These are phyloP conservation scores for Acanthamoeba culbertsoni DNA, from an alignment of 208 protist genomes.

Conservation along the genomic window DNA sequence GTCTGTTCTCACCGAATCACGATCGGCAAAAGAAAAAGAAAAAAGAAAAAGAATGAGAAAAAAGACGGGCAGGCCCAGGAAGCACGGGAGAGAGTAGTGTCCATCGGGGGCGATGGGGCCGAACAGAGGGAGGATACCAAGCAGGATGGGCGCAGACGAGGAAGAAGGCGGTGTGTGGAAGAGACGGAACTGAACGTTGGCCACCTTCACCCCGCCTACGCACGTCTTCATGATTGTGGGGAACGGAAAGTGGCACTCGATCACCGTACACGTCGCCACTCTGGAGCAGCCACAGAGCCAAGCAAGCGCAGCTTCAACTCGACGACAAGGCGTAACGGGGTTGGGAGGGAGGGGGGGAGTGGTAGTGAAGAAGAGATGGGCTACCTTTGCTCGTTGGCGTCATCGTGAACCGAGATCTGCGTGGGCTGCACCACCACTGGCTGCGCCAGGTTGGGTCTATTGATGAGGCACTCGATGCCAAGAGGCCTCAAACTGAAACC, in stretches of 20 bases:
- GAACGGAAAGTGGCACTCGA: slow-evolving; percentile 48
- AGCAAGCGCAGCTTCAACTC: background rate
- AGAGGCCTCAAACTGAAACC: background rate
- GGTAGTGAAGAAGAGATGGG: background rate
- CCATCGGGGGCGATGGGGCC: too few species aligned
- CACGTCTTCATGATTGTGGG: slow-evolving; percentile 25
- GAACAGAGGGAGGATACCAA: background rate
- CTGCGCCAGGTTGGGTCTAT: background rate
- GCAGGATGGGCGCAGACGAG: background rate
- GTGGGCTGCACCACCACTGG: slow-evolving; percentile 4
- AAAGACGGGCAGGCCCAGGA: too few species aligned
- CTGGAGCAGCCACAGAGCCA: background rate
- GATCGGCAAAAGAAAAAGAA: background rate
- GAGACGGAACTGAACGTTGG: slow-evolving; percentile 21
- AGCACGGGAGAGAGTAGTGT: too few species aligned
- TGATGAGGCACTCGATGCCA: background rate
- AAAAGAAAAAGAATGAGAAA: too few species aligned
- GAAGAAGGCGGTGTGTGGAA: background rate
- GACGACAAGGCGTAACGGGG: background rate
- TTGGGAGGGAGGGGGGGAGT: background rate
- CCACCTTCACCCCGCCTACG: slow-evolving; percentile 47
- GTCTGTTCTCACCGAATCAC: background rate
- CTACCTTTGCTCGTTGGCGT: background rate
- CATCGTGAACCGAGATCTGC: slow-evolving; percentile 11
- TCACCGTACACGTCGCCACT: background rate